A percentile compares a stretch with the other conserved stretches of the same genome.
Conservation (phyloP, 208 protist genomes). For the Wallacemonas rigidus region DNA sequence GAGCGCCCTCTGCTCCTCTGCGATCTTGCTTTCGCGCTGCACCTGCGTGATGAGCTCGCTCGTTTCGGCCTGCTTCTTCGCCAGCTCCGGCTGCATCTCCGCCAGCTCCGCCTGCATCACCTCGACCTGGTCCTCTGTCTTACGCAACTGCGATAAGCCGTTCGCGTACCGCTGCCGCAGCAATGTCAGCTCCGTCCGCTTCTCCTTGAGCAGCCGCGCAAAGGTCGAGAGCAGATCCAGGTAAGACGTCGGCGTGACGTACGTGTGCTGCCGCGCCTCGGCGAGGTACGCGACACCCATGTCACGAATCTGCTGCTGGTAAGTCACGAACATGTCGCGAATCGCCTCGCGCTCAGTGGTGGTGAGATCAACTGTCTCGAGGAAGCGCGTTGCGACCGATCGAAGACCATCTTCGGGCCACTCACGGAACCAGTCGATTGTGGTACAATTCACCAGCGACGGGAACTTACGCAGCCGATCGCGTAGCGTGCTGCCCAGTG, state of each 20-base stretch:
- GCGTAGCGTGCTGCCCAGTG: slow-evolving; percentile 95
- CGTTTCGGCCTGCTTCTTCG: slow-evolving; percentile 90
- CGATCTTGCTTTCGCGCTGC: slow-evolving; percentile 84
- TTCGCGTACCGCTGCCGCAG: slow-evolving; percentile 89
- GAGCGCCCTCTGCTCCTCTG: slow-evolving; percentile 83
- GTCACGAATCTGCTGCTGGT: slow-evolving; percentile 91
- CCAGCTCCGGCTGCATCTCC: slow-evolving; percentile 91
- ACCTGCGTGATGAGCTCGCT: slow-evolving; percentile 85
- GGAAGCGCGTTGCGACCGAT: slow-evolving; percentile 88
- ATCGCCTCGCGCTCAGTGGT: slow-evolving; percentile 63
- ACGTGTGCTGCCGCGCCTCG: slow-evolving; percentile 90
- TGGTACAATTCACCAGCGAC: slow-evolving; percentile 98
- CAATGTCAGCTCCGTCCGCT: slow-evolving; percentile 83
- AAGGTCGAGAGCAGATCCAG: slow-evolving; percentile 95
- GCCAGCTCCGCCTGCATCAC: slow-evolving; percentile 93
- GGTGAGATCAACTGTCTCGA: slow-evolving; percentile 80
- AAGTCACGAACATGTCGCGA: slow-evolving; percentile 90
- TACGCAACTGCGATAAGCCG: slow-evolving; percentile 85
- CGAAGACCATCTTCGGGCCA: slow-evolving; percentile 97
- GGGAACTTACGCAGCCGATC: slow-evolving; percentile 97
- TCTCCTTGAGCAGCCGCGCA: slow-evolving; percentile 80
- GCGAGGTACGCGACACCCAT: slow-evolving; percentile 80
- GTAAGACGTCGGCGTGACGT: slow-evolving; percentile 97
- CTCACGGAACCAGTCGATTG: slow-evolving; percentile 98
- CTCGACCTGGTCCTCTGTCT: slow-evolving; percentile 95